A percentile compares a stretch with the other conserved stretches of the same genome.
Conservation (phyloP, 495 filamentous ascomycete genomes). For the Podospora fimiseda region DNA sequence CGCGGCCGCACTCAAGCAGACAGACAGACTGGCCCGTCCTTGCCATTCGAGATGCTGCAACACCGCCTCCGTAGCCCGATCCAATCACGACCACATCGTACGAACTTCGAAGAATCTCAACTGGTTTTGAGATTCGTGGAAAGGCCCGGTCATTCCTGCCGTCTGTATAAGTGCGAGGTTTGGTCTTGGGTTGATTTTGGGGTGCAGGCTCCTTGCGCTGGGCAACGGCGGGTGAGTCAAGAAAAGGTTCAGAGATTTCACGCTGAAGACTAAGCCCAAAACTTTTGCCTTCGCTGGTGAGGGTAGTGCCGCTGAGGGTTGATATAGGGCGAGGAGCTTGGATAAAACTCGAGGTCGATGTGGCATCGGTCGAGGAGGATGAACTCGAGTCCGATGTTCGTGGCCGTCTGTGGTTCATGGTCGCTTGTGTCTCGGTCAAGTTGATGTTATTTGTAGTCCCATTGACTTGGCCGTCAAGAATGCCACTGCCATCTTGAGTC, state of each 20-base stretch:
- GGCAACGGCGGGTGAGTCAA: not conserved
- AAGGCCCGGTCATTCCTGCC: slow-evolving; percentile 32
- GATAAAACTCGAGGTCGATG: slow-evolving; percentile 1
- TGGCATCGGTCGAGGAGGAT: not conserved
- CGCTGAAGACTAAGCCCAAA: not conserved
- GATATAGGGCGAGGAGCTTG: not conserved
- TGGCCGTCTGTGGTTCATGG: slow-evolving; percentile 4
- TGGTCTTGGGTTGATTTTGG: slow-evolving; percentile 18
- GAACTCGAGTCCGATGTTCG: slow-evolving; percentile 9
- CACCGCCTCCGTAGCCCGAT: slow-evolving; percentile 61
- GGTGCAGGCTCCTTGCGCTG: not conserved
- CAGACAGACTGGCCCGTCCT: slow-evolving; percentile 55
- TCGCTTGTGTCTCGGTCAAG: not conserved
- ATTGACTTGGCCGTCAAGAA: slow-evolving; percentile 1
- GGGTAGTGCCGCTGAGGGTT: slow-evolving; percentile 4
- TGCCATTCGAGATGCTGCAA: slow-evolving; percentile 60
- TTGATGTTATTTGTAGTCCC: not conserved
- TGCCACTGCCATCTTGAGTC: slow-evolving; percentile 9
- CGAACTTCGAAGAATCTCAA: slow-evolving; percentile 48
- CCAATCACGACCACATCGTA: slow-evolving; percentile 64
- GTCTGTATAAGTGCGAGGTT: slow-evolving; percentile 37
- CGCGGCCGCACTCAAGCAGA: slow-evolving; percentile 55
- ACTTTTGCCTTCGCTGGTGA: slow-evolving; percentile 3
- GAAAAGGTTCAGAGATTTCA: not conserved
- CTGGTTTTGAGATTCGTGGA: slow-evolving; percentile 50